Conservation (phyloP, 2,329 filamentous ascomycete species). For the Talaromyces marneffei region DNA sequence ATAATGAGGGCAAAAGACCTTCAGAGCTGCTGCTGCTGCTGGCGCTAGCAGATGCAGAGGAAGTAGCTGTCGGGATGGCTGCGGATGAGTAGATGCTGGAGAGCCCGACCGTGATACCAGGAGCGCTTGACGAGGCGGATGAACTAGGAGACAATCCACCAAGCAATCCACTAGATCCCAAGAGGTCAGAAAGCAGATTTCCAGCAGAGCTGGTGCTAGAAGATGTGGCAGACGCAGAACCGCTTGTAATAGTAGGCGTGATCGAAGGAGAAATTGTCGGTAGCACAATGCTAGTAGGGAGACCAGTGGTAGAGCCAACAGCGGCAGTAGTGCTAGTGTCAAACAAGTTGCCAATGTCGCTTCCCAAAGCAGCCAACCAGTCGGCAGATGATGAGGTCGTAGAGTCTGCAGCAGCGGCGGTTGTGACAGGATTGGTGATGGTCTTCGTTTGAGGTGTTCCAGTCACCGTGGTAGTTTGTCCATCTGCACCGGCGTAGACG, state of each 20-base stretch:
- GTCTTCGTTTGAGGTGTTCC: slow-evolving; percentile 12
- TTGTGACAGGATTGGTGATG: background rate
- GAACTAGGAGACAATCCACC: slow-evolving; percentile 4
- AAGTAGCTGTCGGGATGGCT: slow-evolving; percentile 1
- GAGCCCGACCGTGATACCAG: slow-evolving; percentile 14
- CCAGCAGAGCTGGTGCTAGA: slow-evolving; percentile 8
- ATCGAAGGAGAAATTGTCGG: background rate
- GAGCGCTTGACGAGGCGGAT: background rate
- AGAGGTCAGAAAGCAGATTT: slow-evolving; percentile 5
- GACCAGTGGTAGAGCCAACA: slow-evolving; percentile 6
- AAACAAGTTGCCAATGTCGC: slow-evolving; percentile 3
- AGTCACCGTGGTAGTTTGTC: slow-evolving; percentile 13
- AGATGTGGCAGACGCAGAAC: background rate
- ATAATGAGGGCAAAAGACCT: slow-evolving; percentile 1
- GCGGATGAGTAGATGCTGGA: slow-evolving; percentile 12
- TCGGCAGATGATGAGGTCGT: slow-evolving; percentile 2
- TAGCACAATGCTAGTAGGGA: slow-evolving; percentile 8
- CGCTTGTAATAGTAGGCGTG: background rate
- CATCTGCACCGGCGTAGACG: slow-evolving; percentile 15
- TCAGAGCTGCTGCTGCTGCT: background rate
- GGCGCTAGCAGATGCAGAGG: background rate
- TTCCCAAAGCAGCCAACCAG: slow-evolving; percentile 9
- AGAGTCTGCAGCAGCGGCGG: background rate
- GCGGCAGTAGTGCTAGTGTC: background rate
- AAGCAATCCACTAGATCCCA: slow-evolving; percentile 8